Conservation (phyloP, 2,329 filamentous ascomycete genomes). For the Diaporthe helianthi region DNA sequence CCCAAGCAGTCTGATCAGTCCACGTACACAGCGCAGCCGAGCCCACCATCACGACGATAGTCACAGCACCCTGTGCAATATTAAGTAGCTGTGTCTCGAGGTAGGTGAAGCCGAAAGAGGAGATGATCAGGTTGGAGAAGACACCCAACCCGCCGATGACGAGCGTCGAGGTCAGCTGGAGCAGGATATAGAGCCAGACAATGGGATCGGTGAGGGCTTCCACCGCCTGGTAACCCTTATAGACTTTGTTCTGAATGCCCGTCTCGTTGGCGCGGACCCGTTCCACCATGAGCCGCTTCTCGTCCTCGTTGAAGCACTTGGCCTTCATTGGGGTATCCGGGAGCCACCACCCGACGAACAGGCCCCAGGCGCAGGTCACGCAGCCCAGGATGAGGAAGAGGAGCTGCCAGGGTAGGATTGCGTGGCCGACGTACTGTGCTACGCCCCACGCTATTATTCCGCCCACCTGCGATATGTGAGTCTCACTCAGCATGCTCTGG, state of each 20-base stretch:
- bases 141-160: constrained; percentile 46
- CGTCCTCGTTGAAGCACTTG: constrained; percentile 53
- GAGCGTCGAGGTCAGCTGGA: constrained; percentile 40
- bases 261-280: constrained; percentile 48
- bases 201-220: constrained; percentile 47
- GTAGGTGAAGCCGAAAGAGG: constrained; percentile 47
- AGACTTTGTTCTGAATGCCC: constrained; percentile 46
- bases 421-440: constrained; percentile 42
- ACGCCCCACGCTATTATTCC: constrained; percentile 49
- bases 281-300: constrained; percentile 48
- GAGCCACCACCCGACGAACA: constrained; percentile 49
- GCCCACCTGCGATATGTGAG: constrained; percentile 38
- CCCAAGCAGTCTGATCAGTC: constrained; percentile 36
- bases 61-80: constrained; percentile 51
- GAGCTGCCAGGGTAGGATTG: constrained; percentile 49
- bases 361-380: constrained; percentile 44
- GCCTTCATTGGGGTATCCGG: constrained; percentile 60
- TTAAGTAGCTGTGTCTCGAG: constrained; percentile 49
- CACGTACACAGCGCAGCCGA: constrained; percentile 45
- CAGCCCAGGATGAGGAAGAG: constrained; percentile 52
- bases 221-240: constrained; percentile 47
- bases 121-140: constrained; percentile 50
- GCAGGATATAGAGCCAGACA: constrained; percentile 41
- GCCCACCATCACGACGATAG: constrained; percentile 45
- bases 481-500: too few relatives aligned